Conservation (phyloP, 1,284 basidiomycete genomes). For the Coniferiporia sulphurascens region DNA sequence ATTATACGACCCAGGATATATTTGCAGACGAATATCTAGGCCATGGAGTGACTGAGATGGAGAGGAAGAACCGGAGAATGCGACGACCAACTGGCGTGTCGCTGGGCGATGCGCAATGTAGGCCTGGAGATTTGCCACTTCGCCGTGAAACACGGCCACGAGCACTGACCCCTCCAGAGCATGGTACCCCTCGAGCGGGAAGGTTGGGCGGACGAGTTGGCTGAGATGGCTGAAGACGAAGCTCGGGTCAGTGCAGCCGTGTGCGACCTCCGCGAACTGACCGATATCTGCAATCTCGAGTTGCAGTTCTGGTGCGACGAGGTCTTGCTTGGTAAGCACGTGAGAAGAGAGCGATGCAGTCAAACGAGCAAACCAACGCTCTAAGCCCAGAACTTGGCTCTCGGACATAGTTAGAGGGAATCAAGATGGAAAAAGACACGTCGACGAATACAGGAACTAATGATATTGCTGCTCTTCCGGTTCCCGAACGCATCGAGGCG, state of each 20-base stretch:
- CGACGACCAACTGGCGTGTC: constrained; percentile 17
- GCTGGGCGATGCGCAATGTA: constrained; percentile 18
- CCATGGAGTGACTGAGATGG: constrained; percentile 12
- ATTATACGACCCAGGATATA: background rate
- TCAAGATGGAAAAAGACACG: background rate
- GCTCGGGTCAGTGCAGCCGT: constrained; percentile 15
- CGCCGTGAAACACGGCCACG: constrained; percentile 16
- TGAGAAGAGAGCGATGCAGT: constrained; percentile 3
- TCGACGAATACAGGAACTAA: too few relatives aligned
- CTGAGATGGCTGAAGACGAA: constrained; percentile 17
- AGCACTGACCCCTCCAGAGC: constrained; percentile 10
- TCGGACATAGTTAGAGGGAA: background rate
- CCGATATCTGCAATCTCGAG: constrained; percentile 17
- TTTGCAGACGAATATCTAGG: constrained; percentile 14
- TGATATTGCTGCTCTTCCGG: too few relatives aligned
- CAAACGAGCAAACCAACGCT: constrained; percentile 20
- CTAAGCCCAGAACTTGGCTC: constrained; percentile 12
- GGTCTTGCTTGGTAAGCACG: background rate
- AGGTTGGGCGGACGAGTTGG: constrained; percentile 8
- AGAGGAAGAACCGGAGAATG: constrained; percentile 19
- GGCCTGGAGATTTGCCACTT: constrained; percentile 17
- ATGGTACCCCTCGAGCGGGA: constrained; percentile 20
- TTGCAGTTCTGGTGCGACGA: constrained; percentile 1
- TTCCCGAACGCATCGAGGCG: too few relatives aligned
- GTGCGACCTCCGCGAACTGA: constrained; percentile 21